These are phyloP conservation scores for Croton setiger DNA, from an alignment of 441 rosid genomes.

Conservation along the genomic window DNA sequence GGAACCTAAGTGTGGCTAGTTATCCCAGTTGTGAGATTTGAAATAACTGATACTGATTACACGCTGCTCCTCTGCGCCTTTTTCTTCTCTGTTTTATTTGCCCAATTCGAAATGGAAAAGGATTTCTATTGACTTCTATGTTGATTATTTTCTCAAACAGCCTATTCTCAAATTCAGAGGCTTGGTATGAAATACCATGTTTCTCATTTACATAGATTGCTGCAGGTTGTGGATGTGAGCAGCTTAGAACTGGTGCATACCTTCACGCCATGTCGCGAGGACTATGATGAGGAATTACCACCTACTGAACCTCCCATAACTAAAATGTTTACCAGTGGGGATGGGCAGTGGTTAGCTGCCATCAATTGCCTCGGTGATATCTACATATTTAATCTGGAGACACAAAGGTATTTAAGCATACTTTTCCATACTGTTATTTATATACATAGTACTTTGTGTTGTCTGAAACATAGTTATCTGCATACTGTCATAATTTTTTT, in stretches of 20 bases:
- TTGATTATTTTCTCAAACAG: no score
- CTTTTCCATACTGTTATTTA: not conserved
- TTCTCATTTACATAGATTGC: not conserved
- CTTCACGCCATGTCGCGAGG: constrained; percentile 58
- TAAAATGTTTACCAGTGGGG: constrained; percentile 72
- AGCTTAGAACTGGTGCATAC: constrained; percentile 56
- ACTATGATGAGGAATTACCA: constrained; percentile 39
- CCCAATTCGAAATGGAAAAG: no score
- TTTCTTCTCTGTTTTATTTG: no score
- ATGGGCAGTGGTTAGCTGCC: constrained; percentile 94
- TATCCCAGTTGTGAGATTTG: not conserved
- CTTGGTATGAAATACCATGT: not conserved
- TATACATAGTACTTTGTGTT: not conserved
- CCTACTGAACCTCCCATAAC: constrained; percentile 85
- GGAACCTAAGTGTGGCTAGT: no score
- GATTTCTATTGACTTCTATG: no score
- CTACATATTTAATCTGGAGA: constrained; percentile 74
- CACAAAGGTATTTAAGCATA: constrained; percentile 50
- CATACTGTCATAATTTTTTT: not conserved
- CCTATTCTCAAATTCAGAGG: no score
- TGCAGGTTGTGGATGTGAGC: constrained; percentile 62
- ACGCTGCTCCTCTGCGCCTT: no score
- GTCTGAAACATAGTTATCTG: not conserved
- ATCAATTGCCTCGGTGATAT: constrained; percentile 90
- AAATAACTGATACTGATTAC: no score